Evolutionary conservation across 2,329 filamentous ascomycete species (phyloP).

Genomic region (Hypoxylon sp.): DNA sequence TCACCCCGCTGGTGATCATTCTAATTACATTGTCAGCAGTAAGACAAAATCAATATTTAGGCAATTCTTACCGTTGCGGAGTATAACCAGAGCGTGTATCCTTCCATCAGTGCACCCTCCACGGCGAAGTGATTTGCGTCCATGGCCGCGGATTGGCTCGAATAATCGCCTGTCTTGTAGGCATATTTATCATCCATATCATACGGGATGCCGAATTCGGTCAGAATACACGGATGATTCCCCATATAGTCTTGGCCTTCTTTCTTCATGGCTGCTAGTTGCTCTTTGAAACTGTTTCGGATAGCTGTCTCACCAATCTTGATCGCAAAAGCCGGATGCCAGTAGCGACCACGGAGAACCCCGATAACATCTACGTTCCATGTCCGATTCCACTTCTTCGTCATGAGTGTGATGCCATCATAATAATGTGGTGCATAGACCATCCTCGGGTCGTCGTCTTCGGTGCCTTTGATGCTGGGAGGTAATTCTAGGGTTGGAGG

Average conservation of each 20-base stretch:
- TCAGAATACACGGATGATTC: constrained; percentile 88
- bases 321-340: constrained; percentile 90
- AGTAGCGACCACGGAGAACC: constrained; percentile 88
- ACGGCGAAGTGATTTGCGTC: constrained; percentile 96
- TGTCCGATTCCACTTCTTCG: constrained; percentile 97
- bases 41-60: constrained; percentile 38
- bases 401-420: constrained; percentile 95
- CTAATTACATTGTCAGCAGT: constrained; percentile 57
- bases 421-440: constrained; percentile 97
- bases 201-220: constrained; percentile 97
- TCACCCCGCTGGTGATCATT: constrained; percentile 93
- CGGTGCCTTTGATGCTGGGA: constrained; percentile 86
- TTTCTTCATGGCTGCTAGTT: constrained; percentile 84
- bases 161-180: constrained; percentile 95
- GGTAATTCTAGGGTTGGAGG: constrained; percentile 93
- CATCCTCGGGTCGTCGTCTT: constrained; percentile 90
- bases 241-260: constrained; percentile 93
- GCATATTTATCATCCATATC: constrained; percentile 98
- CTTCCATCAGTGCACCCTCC: constrained; percentile 86
- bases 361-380: constrained; percentile 99
- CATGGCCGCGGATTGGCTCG: constrained; percentile 90
- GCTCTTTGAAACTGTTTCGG: constrained; percentile 91
- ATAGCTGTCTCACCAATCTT: constrained; percentile 95
- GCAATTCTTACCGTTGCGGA: constrained; percentile 71
- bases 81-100: constrained; percentile 93